A percentile compares a stretch with the other conserved stretches of the same genome.
phyloP scores from a whole-genome alignment of 2,329 filamentous ascomycete genomes.

The Monosporascus sp. region DNA sequence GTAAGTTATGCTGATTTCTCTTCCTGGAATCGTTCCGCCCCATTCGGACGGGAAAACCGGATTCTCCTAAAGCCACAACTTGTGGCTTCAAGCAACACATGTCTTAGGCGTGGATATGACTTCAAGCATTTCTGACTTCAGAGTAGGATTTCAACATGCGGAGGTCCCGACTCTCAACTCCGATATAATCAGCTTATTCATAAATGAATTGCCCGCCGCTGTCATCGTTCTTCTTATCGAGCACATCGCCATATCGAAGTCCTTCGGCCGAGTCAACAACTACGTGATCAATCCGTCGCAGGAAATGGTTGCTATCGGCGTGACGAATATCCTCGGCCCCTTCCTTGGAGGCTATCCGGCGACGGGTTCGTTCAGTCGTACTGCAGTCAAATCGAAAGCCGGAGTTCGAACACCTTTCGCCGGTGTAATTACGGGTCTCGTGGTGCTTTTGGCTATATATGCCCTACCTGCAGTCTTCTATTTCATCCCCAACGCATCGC shows the following conservation, averaged over 20 bases:
- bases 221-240: slow-evolving; percentile 95
- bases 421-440: slow-evolving; percentile 77
- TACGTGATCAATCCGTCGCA: slow-evolving; percentile 95
- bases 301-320: slow-evolving; percentile 89
- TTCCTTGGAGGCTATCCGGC: slow-evolving; percentile 90
- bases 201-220: slow-evolving; percentile 70
- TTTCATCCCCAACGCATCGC: slow-evolving; percentile 78
- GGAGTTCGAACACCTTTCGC: slow-evolving; percentile 89
- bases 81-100: too few relatives aligned
- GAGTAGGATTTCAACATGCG: slow-evolving; percentile 70
- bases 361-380: slow-evolving; percentile 93
- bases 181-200: slow-evolving; percentile 63
- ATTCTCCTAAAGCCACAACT: too few relatives aligned
- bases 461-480: slow-evolving; percentile 84
- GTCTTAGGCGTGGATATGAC: slow-evolving; percentile 2
- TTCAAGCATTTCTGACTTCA: slow-evolving; percentile 12
- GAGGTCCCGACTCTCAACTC: slow-evolving; percentile 64
- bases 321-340: slow-evolving; percentile 83
- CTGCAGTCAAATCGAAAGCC: slow-evolving; percentile 95
- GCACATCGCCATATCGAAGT: slow-evolving; percentile 95
- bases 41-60: too few relatives aligned
- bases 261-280: slow-evolving; percentile 92
- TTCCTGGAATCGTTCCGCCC: too few relatives aligned
- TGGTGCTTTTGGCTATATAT: slow-evolving; percentile 88
- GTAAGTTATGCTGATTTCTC: slow-evolving; percentile 30